A percentile compares a stretch with the other conserved stretches of the same genome.
These are phyloP conservation scores for Colletotrichum acutatum DNA, from an alignment of 2,329 filamentous ascomycete species.

Conservation along the genomic window DNA sequence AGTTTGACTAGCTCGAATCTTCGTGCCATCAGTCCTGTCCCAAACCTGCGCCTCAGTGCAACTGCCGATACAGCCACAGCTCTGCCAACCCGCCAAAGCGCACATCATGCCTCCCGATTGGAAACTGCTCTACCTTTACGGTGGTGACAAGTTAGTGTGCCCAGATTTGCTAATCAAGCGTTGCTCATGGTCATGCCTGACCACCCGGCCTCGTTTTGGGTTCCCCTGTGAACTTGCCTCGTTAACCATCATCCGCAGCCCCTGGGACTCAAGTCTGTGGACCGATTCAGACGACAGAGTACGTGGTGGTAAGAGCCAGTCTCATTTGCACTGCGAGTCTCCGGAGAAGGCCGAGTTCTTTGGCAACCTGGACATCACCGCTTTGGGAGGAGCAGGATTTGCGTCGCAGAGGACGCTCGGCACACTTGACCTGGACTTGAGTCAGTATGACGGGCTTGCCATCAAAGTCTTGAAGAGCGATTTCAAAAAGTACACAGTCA, in stretches of 20 bases:
- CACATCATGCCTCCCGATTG: slow-evolving; percentile 25
- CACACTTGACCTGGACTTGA: slow-evolving; percentile 71
- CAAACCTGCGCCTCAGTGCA: background rate
- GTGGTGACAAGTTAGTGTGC: slow-evolving; percentile 50
- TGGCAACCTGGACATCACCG: slow-evolving; percentile 77
- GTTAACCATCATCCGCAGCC: slow-evolving; percentile 49
- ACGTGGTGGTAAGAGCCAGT: slow-evolving; percentile 76
- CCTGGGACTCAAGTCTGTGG: slow-evolving; percentile 72
- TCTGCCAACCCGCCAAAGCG: background rate
- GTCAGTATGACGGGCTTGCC: slow-evolving; percentile 69
- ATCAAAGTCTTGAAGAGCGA: slow-evolving; percentile 65
- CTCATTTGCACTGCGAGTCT: slow-evolving; percentile 53
- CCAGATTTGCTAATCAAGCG: background rate
- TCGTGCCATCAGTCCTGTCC: background rate
- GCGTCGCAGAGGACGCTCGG: slow-evolving; percentile 79
- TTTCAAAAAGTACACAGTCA: slow-evolving; percentile 77
- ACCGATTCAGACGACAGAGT: slow-evolving; percentile 79
- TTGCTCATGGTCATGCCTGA: background rate
- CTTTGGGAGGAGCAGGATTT: slow-evolving; percentile 84
- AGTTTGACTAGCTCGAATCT: background rate
- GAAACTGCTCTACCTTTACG: slow-evolving; percentile 49
- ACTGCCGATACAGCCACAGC: background rate
- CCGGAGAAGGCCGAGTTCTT: slow-evolving; percentile 66
- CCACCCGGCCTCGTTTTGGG: background rate
- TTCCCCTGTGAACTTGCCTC: background rate